Conservation (phyloP, 2,329 filamentous ascomycete species). For the Colletotrichum orchidophilum region DNA sequence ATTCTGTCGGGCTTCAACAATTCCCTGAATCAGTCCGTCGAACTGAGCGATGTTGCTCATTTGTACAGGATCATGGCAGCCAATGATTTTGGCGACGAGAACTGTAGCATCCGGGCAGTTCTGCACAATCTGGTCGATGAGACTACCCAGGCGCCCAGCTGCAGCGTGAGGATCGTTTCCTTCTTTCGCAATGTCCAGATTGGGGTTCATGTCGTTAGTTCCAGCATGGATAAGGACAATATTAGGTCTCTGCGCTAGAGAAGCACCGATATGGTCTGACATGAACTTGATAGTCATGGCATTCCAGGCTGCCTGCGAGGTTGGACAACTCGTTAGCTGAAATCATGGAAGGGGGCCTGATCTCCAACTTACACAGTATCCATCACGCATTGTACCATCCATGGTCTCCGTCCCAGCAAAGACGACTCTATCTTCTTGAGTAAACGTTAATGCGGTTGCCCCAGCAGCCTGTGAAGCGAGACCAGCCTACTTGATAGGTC, state of each 20-base stretch:
- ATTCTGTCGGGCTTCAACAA: constrained; percentile 40
- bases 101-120: constrained; percentile 45
- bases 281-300: constrained; percentile 50
- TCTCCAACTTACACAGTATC: constrained; percentile 43
- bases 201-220: constrained; percentile 49
- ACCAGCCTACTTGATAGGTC: constrained; percentile 40
- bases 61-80: constrained; percentile 40
- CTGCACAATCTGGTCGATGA: constrained; percentile 44
- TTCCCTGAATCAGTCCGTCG: constrained; percentile 40
- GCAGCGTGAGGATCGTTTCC: constrained; percentile 43
- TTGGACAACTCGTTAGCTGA: not conserved
- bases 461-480: too few relatives aligned
- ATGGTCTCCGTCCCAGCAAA: constrained; percentile 43
- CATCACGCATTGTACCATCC: constrained; percentile 42
- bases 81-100: constrained; percentile 47
- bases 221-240: constrained; percentile 48
- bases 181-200: constrained; percentile 40
- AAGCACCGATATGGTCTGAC: constrained; percentile 41
- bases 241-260: constrained; percentile 46
- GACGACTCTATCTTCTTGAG: constrained; percentile 38
- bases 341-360: not conserved
- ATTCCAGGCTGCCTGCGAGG: constrained; percentile 45
- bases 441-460: not conserved
- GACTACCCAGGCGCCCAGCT: constrained; percentile 41
- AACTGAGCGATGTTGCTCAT: constrained; percentile 39